Evolutionary conservation across 2,329 filamentous ascomycete species (phyloP), one percentile per base, ranked within the genome.

Genomic region (Xylaria digitata): DNA sequence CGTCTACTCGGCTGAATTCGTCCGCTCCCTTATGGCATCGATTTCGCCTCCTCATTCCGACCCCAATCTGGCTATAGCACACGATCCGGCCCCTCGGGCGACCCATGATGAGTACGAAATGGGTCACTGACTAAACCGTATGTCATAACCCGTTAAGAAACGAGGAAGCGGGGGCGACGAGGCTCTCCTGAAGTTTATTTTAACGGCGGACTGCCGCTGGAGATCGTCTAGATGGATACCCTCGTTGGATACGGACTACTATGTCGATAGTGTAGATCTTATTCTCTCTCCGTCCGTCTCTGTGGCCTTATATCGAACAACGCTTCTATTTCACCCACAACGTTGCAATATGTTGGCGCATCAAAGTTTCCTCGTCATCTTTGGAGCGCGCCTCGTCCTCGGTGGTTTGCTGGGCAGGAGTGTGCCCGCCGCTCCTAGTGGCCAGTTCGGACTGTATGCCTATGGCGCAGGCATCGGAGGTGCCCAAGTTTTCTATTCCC

Each of bases 401-500:
- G 54, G 63, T 53, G 37, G 57, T 56, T 21, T 52, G 53, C 49
- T 63, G 15, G 61, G 30, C 19, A 45, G 37, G 17, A 53, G 45
- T n/a, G 30, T 6, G 17, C 48, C 64, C 30, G 62, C 68, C n/a
- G 63, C 70, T 4, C 69, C 73, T 2, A 55, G 21, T 8, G 63
- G 54, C 6, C 64, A 54, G 2, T 77, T 77, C 60, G 63, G 69
- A n/a, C 61, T 76, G 8, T 77, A 75, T 45, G 75, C 73, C 55
- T 77, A 75, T 54, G 74, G 75, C 21, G 17, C 57, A 5, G 69
- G 70, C 15, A 75, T 77, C 52, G 65, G 72, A 6, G 74, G 75
- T 6, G 66, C 72, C 2, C 63, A 71, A 7, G 23, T 77, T 21
- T 72, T 75, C 61, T 73, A 70, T 37, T 65, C 67, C 15, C 67